Base-by-base conservation (phyloP, 805 yeast species). In the Candida sphagnicola region DNA sequence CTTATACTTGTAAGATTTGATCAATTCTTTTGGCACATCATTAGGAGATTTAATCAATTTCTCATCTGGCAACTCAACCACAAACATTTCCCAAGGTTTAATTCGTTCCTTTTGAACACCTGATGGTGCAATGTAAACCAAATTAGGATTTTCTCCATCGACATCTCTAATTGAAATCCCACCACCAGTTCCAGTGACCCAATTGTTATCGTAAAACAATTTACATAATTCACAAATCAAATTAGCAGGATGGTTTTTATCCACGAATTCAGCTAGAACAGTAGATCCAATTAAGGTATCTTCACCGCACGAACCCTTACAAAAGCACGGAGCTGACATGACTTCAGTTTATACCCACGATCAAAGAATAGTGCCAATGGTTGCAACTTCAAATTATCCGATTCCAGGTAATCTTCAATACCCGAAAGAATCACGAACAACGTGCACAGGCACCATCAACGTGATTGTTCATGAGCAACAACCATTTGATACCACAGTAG, bases 101-200 rank as follows among this genome's bases (percentile, higher is more conserved):
- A 90, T 81, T 43, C 89, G 70, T 57, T 90, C 98, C 64, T 90
- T 90, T 57, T 90, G 96, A 6, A 90, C 95, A 1, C 97, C 97
- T n/a, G 95, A 85, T 4, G 98, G 97, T 0, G 97, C 95, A 29
- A 90, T 73, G 57, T 74, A 90, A 13, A 86, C 77, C 15, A 65
- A 51, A 43, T 78, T 70, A 13, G 67, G 66, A 39, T 65, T 62
- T 10, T 30, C 36, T 1, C 71, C 74, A 2, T 74, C 71, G 11
- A 50, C 54, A 35, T 76, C 70, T 39, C 82, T 63, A 35, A 90
- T 82, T 23, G 95, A 84, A 50, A 91, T 82, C 3, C 97, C 97
- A 23, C 97, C 98, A 2, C 96, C 97, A 1, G 98, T 91, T 2
- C 97, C 97, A 0, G 96, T 82, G 49, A 87, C 91, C 96, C 96